Base-by-base conservation (phyloP, 1,284 basidiomycete species). In the Testicularia cyperi region DNA sequence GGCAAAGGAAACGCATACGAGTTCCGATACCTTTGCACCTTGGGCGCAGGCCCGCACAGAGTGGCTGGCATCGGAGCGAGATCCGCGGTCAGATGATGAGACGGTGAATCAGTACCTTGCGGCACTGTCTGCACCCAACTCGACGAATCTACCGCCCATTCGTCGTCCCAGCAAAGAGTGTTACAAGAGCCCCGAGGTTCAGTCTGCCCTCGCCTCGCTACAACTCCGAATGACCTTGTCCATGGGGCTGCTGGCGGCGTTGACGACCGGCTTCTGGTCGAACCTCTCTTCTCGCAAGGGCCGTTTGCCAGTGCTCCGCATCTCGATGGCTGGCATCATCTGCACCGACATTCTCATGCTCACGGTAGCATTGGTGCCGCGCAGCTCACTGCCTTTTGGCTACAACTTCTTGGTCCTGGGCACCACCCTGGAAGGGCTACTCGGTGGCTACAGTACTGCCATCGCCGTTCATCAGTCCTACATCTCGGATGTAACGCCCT, bases 181-280 rank as follows among this genome's bases (percentile, higher is more conserved):
- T 48, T 56, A 53, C 24, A 36, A 42, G 14, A 54, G 39, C n/a
- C 64, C 68, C 7, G 54, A 56, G 15, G 68, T 70, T 2, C 58
- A 62, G 30, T 53, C 62, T 2, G 44, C 48, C 9, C 44, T 60
- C 9, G 65, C 72, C 5, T 46, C 57, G 5, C 37, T 75, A 12
- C 60, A 65, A 47, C 57, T 76, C 2, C 27, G 52, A 10, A 83
- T 89, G 72, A 88, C 85, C 0, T 83, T 86, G 6, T 85, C 82
- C 5, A 86, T 87, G 82, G 91, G 91, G n/a, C 68, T 85, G 5
- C 81, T 92, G 4, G 86, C 87, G 4, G 89, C 88, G 0, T 76
- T 92, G 24, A 90, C 88, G 1, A 89, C 89, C 0, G 88, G 87
- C 8, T 90, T 85, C 82, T 95, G 91, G 91, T 88, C 88, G 26